Evolutionary conservation across 306 rosid genomes (phyloP).

Genomic region (Cicer chorassanicum): DNA sequence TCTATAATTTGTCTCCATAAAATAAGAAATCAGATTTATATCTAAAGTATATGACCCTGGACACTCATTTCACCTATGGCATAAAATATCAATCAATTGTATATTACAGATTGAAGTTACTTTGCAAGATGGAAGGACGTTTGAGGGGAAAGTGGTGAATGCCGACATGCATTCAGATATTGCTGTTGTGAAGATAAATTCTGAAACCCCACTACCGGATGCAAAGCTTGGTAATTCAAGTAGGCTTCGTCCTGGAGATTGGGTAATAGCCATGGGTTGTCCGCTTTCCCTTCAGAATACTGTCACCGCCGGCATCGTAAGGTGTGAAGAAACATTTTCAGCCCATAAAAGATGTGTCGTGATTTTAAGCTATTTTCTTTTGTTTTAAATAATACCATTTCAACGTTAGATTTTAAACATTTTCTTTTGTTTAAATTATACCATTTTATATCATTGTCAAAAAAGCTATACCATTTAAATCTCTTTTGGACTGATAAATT

Average conservation of each 20-base stretch:
- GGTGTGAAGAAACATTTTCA: slow-evolving; percentile 53
- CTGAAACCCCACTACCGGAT: slow-evolving; percentile 81
- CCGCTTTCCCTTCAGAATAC: slow-evolving; percentile 93
- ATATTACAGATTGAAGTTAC: slow-evolving; percentile 75
- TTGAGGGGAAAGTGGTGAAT: slow-evolving; percentile 78
- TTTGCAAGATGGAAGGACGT: slow-evolving; percentile 89
- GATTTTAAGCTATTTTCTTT: slow-evolving; percentile 4
- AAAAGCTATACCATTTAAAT: background rate
- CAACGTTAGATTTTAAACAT: background rate
- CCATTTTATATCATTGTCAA: no score
- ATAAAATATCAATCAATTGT: background rate
- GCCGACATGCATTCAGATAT: slow-evolving; percentile 87
- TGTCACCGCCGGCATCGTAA: slow-evolving; percentile 91
- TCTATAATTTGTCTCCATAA: background rate
- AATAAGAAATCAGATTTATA: background rate
- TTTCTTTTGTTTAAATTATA: no score
- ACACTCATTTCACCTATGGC: background rate
- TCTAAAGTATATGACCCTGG: background rate
- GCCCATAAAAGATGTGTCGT: background rate
- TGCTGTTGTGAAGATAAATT: slow-evolving; percentile 78
- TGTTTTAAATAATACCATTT: slow-evolving; percentile 4
- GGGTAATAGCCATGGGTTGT: slow-evolving; percentile 88
- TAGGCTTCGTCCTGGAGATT: slow-evolving; percentile 89
- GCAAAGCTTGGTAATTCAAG: slow-evolving; percentile 85
- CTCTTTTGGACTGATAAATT: slow-evolving; percentile 12